phyloP scores from a whole-genome alignment of 805 yeast genomes.

The Myxozyma udenii region DNA sequence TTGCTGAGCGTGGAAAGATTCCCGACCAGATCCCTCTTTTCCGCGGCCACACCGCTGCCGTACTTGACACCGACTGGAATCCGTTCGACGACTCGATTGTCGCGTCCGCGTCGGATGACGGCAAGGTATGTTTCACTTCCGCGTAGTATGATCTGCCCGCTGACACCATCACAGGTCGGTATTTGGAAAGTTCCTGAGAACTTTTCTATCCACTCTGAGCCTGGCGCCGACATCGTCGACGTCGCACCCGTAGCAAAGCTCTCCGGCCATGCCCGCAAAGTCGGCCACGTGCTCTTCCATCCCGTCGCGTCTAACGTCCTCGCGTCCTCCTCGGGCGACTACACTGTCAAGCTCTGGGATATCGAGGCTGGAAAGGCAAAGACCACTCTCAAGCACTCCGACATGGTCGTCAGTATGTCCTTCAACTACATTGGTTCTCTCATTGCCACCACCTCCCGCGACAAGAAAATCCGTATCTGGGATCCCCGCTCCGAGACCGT shows the following conservation, averaged over 20 bases:
- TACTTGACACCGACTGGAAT: slow-evolving; percentile 91
- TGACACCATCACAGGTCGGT: slow-evolving; percentile 45
- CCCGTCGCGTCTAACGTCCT: slow-evolving; percentile 84
- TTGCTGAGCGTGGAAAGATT: slow-evolving; percentile 80
- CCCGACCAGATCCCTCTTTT: slow-evolving; percentile 92
- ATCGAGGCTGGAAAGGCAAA: slow-evolving; percentile 67
- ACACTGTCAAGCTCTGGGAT: slow-evolving; percentile 89
- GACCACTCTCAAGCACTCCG: slow-evolving; percentile 77
- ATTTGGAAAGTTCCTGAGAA: slow-evolving; percentile 85
- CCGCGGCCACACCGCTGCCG: slow-evolving; percentile 94
- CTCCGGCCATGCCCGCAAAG: slow-evolving; percentile 80
- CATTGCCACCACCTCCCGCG: slow-evolving; percentile 86
- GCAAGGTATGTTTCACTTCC: slow-evolving; percentile 42
- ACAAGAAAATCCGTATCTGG: slow-evolving; percentile 88
- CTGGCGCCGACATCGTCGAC: slow-evolving; percentile 57
- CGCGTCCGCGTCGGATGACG: slow-evolving; percentile 80
- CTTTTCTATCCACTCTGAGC: slow-evolving; percentile 62
- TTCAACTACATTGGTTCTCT: slow-evolving; percentile 87
- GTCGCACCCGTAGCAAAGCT: slow-evolving; percentile 67
- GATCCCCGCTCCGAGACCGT: slow-evolving; percentile 73
- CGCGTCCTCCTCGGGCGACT: slow-evolving; percentile 88
- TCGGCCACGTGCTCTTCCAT: slow-evolving; percentile 86
- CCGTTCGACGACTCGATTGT: slow-evolving; percentile 78
- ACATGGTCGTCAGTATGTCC: slow-evolving; percentile 86
- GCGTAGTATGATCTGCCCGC: slow-evolving; percentile 35